These are phyloP conservation scores for Candida sp. DNA, from an alignment of 1,139 yeast species.

Conservation along the genomic window DNA sequence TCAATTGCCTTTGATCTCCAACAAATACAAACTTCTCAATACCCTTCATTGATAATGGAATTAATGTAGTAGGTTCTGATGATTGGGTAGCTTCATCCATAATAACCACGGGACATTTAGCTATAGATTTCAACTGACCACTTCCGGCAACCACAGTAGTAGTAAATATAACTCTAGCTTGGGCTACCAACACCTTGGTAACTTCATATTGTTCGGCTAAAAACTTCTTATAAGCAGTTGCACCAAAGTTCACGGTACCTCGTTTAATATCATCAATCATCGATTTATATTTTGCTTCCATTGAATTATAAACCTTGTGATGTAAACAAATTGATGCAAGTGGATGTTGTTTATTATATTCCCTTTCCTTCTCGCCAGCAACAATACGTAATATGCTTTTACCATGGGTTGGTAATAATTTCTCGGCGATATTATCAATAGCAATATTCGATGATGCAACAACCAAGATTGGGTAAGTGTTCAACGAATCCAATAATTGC, in stretches of 20 bases:
- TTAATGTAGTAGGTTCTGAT: constrained; percentile 65
- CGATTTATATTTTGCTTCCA: constrained; percentile 44
- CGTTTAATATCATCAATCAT: constrained; percentile 38
- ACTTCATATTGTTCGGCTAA: constrained; percentile 38
- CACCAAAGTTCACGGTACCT: constrained; percentile 24
- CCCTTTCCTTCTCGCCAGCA: constrained; percentile 58
- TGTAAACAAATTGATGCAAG: constrained; percentile 61
- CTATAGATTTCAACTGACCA: constrained; percentile 51
- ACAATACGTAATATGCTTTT: constrained; percentile 58
- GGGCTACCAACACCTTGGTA: constrained; percentile 34
- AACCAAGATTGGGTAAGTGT: constrained; percentile 63
- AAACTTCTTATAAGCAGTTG: constrained; percentile 43
- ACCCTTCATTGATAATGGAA: constrained; percentile 67
- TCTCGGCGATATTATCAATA: constrained; percentile 74
- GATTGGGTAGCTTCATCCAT: constrained; percentile 67
- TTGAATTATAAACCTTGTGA: constrained; percentile 50
- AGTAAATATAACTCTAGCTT: constrained; percentile 67
- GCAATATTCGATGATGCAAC: constrained; percentile 79
- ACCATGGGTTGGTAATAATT: constrained; percentile 46
- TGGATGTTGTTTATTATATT: constrained; percentile 53
- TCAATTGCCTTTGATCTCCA: constrained; percentile 67
- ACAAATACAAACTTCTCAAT: constrained; percentile 67
- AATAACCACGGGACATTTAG: constrained; percentile 61
- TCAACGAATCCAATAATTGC: constrained; percentile 53
- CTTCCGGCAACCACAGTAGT: constrained; percentile 76